Evolutionary conservation across 2,329 filamentous ascomycete species (phyloP).

Genomic region (Penicillium polonicum): DNA sequence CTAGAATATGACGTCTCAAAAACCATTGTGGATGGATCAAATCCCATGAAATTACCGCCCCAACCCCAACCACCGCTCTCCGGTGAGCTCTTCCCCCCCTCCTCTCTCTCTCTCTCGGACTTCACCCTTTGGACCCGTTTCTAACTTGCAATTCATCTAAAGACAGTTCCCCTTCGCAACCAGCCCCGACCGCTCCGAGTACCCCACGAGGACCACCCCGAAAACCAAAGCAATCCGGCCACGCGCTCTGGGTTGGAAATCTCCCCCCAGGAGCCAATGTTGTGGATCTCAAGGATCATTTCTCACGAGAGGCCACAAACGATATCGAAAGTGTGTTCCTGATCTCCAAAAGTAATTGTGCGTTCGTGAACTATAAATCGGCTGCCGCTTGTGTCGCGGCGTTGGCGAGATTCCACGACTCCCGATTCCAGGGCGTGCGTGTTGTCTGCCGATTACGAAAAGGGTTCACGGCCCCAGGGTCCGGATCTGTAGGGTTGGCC

Average conservation of each 20-base stretch:
- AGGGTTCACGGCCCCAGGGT: slow-evolving; percentile 46
- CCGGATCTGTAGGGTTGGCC: slow-evolving; percentile 51
- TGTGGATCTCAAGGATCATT: slow-evolving; percentile 83
- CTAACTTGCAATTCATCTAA: background rate
- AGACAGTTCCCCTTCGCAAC: slow-evolving; percentile 18
- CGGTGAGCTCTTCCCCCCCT: slow-evolving; percentile 20
- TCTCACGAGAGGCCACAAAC: slow-evolving; percentile 71
- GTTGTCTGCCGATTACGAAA: slow-evolving; percentile 79
- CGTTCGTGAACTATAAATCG: slow-evolving; percentile 91
- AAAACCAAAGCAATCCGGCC: slow-evolving; percentile 69
- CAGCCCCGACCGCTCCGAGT: slow-evolving; percentile 25
- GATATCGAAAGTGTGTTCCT: slow-evolving; percentile 87
- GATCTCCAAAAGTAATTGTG: slow-evolving; percentile 96
- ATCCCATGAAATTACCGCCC: slow-evolving; percentile 25
- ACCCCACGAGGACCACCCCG: slow-evolving; percentile 62
- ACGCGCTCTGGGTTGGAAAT: slow-evolving; percentile 95
- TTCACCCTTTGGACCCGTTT: background rate
- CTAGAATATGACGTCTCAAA: slow-evolving; percentile 35
- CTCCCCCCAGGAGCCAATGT: slow-evolving; percentile 79
- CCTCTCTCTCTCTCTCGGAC: background rate
- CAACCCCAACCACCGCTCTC: slow-evolving; percentile 14
- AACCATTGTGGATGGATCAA: slow-evolving; percentile 41
- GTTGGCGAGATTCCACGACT: slow-evolving; percentile 84
- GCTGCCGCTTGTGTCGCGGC: slow-evolving; percentile 73
- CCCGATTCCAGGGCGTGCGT: slow-evolving; percentile 78